Base-by-base conservation (phyloP, 1,284 basidiomycete species). In the Fomitopsis schrenkii region DNA sequence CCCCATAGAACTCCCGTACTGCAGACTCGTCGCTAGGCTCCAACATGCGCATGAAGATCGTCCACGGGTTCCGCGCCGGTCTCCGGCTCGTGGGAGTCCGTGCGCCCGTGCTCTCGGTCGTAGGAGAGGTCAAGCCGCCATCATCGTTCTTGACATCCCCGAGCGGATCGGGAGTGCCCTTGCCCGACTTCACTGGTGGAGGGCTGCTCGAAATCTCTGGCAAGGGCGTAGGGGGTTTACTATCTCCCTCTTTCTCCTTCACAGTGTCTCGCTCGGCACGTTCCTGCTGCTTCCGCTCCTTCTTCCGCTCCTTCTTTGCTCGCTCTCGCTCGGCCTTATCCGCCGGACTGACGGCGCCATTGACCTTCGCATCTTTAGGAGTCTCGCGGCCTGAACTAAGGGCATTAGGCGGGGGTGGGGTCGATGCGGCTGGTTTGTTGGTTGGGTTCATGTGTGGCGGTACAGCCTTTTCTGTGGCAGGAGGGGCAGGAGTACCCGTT, bases 21-120 rank as follows among this genome's bases (percentile, higher is more conserved):
- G 94, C 91, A 0, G 77, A 71, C 65, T 96, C 94, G 12, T 76
- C 82, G 2, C 85, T 81, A 8, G 83, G 73, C 6, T 78, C 72
- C 3, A 82, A 78, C 72, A 92, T 80, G 64, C 90, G 86, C 81
- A 95, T 84, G 75, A 92, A 95, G 59, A 96, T 81, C 4, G 93
- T 95, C 84, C 88, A 92, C 9, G 91, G 90, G 75, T 93, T 87
- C 52, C 89, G 79, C n/a, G 83, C 76, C 3, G 84, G 80, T 64
- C 84, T 79, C 59, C 79, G 79, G 55, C 83, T 80, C 64, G 85
- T 88, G 28, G 90, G 88, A 42, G 88, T 89, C 58, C 88, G 80
- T 36, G 78, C 76, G 8, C 90, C 90, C 0, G 83, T 77, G 65
- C 79, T 79, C 60, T 88, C 87, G 28, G 81, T 83, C 36, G 76